These are phyloP conservation scores for Candida dubliniensis DNA, from an alignment of 1,139 yeast species.

Conservation along the genomic window DNA sequence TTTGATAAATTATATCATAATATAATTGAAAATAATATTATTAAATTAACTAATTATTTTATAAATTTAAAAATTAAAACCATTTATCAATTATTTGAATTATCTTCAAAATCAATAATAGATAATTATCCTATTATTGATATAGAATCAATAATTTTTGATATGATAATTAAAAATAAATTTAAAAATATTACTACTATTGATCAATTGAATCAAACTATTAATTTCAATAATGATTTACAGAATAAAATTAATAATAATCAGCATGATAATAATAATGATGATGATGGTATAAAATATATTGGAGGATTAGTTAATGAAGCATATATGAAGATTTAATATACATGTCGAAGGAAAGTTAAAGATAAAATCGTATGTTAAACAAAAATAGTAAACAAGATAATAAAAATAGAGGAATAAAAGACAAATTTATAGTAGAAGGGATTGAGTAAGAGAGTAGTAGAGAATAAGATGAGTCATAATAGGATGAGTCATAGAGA, in stretches of 20 bases:
- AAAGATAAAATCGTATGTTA: too few species aligned
- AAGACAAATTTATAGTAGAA: too few species aligned
- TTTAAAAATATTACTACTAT: constrained; percentile 31
- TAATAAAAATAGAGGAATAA: too few species aligned
- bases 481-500: too few species aligned
- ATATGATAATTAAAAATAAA: constrained; percentile 37
- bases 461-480: too few species aligned
- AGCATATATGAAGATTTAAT: constrained; percentile 9
- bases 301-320: constrained; percentile 23
- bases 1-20: constrained; percentile 21
- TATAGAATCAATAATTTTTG: constrained; percentile 26
- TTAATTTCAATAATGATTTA: constrained; percentile 25
- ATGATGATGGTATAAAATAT: constrained; percentile 20
- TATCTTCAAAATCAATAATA: not conserved
- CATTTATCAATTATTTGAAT: constrained; percentile 17
- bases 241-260: too few species aligned
- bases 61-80: constrained; percentile 22
- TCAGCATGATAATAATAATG: constrained; percentile 17
- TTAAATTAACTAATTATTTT: constrained; percentile 30
- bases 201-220: constrained; percentile 31
- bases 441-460: too few species aligned
- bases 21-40: constrained; percentile 34
- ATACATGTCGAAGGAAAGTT: not conserved
- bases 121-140: constrained; percentile 8
- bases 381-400: too few species aligned